These are phyloP conservation scores for Akebia trifoliata DNA, from an alignment of 164 flowering plant genomes.

Conservation along the genomic window DNA sequence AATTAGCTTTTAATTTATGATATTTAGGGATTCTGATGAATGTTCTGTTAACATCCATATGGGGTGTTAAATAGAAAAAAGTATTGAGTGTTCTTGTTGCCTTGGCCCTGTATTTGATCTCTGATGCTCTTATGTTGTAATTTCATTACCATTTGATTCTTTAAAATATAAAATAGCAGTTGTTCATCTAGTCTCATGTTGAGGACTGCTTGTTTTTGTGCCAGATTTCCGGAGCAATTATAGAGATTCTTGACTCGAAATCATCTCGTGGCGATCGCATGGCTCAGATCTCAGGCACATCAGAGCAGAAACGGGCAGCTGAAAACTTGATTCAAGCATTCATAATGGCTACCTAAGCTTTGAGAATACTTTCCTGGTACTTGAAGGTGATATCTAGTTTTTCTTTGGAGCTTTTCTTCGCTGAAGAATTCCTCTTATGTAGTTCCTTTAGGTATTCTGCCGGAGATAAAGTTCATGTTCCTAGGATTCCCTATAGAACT, in stretches of 20 bases:
- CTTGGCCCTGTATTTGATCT: too few relatives aligned
- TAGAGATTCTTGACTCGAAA: constrained; percentile 79
- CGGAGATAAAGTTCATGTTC: constrained; percentile 17
- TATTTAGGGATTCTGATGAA: too few relatives aligned
- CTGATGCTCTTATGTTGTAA: too few relatives aligned
- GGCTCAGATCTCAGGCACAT: constrained; percentile 82
- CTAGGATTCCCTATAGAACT: constrained; percentile 23
- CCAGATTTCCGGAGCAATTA: constrained; percentile 87
- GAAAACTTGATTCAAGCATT: constrained; percentile 93
- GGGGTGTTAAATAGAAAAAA: too few relatives aligned
- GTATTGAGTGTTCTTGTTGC: too few relatives aligned
- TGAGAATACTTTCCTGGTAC: constrained; percentile 3
- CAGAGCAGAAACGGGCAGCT: constrained; percentile 83
- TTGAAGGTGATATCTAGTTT: constrained; percentile 27
- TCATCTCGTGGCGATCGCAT: constrained; percentile 76
- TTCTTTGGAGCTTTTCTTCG: constrained; percentile 14
- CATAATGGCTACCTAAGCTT: constrained; percentile 65
- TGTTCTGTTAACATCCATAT: too few relatives aligned
- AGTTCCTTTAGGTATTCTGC: constrained; percentile 31
- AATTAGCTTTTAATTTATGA: too few relatives aligned
- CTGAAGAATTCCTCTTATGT: constrained; percentile 16
- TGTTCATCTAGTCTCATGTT: constrained; percentile 1
- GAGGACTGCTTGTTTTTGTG: constrained; percentile 16
- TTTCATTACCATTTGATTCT: background rate
- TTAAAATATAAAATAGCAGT: background rate